Base-by-base conservation (phyloP, 73 alveolate genomes). In the Paramecium biaurelia region DNA sequence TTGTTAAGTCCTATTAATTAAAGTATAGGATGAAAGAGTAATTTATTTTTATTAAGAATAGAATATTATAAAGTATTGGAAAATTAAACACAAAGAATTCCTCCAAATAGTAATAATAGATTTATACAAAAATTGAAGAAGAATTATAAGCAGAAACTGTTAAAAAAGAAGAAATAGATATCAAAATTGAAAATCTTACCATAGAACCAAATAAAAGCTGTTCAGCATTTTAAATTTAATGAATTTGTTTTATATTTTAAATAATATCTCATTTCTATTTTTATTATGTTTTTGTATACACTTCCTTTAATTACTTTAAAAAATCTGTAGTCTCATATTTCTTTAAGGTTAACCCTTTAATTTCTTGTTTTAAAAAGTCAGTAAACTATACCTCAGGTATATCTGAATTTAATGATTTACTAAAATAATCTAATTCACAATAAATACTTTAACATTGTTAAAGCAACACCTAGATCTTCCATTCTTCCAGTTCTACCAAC, bases 401-500 rank as follows among this genome's bases (percentile, higher is more conserved):
- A 5, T 58, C 76, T 18, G 76, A 15, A n/a, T 47, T 47, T n/a
- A 15, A 15, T n/a, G 20, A 47, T 47, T 47, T 15, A 47, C 59
- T 47, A 47, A n/a, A n/a, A 47, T n/a, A 47, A 47, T 47, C 5
- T 24, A 11, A 24, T 58, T 18, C n/a, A 15, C 7, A 4, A 24
- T 24, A 37, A 14, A 74, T 79, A 79, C 90, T 79, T 79, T 11
- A 79, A 79, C 11, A 79, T 20, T 21, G 90, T 79, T 34, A 79
- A 79, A 20, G 90, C 90, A 14, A 79, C 70, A 6, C 90, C 90
- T 20, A 41, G 26, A 45, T 79, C 90, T 79, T 79, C 90, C 90
- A 79, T 79, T 79, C 90, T 41, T 30, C 90, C 90, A 20, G 90
- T 79, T 79, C 90, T 79, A 2, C 90, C 90, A 24, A 79, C 90